These are phyloP conservation scores for Oryza brachyantha DNA, from an alignment of 176 grass and related monocot species.

Conservation along the genomic window DNA sequence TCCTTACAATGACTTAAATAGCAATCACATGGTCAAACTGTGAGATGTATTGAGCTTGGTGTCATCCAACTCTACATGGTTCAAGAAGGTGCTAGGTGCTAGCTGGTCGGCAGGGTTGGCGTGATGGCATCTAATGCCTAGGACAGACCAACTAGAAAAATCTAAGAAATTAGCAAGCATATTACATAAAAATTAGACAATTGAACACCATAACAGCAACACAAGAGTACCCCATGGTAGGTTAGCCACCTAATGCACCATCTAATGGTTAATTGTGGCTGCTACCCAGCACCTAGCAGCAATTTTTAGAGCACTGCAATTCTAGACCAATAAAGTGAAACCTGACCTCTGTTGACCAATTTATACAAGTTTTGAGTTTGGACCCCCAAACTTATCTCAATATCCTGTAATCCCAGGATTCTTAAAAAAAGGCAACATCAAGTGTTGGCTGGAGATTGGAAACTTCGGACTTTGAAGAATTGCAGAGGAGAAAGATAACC, in stretches of 20 bases:
- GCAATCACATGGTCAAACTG: not conserved
- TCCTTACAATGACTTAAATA: not conserved
- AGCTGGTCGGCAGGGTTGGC: too few relatives aligned
- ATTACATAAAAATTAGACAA: too few relatives aligned
- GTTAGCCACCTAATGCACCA: too few relatives aligned
- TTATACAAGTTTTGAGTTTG: not conserved
- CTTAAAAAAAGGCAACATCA: conserved; percentile 6
- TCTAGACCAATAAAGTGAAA: not conserved
- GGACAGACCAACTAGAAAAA: too few relatives aligned
- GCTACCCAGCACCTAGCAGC: too few relatives aligned
- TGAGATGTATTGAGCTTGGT: not conserved
- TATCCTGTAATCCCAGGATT: conserved; percentile 1
- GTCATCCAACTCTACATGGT: not conserved
- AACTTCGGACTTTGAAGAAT: conserved; percentile 12
- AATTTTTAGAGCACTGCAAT: too few relatives aligned
- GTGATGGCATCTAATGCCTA: too few relatives aligned
- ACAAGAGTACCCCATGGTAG: too few relatives aligned
- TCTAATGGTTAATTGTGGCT: too few relatives aligned
- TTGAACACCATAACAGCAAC: too few relatives aligned
- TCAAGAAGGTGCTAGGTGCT: too few relatives aligned
- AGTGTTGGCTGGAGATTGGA: not conserved
- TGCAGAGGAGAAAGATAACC: conserved; percentile 6
- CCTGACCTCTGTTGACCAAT: not conserved
- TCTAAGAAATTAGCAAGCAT: too few relatives aligned
- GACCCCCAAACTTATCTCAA: not conserved